Percentiles rank a stretch among this genome's conserved stretches.
These are phyloP conservation scores for Chalciporus pseudorubinellus DNA, from an alignment of 768 basidiomycete genomes.

Conservation along the genomic window DNA sequence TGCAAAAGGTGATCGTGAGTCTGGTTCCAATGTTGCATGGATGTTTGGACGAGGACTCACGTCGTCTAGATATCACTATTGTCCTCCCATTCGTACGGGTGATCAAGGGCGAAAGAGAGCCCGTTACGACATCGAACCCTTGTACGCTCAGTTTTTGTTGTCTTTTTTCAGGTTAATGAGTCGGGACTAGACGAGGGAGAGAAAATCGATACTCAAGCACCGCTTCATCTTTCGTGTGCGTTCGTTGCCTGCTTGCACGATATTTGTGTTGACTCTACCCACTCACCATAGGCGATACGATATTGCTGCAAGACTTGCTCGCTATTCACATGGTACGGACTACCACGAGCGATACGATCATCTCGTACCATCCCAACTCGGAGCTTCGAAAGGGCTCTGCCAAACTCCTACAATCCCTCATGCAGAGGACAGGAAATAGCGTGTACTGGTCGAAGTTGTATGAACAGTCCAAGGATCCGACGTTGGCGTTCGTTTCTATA, in stretches of 20 bases:
- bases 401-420: conserved; percentile 6
- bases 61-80: conserved; percentile 46
- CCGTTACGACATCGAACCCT: background rate
- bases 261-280: too few relatives aligned
- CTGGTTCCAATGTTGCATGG: conserved; percentile 30
- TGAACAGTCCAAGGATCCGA: conserved; percentile 38
- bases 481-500: conserved; percentile 45
- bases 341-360: conserved; percentile 3
- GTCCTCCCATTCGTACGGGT: conserved; percentile 46
- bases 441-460: conserved; percentile 10
- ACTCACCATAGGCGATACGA: background rate
- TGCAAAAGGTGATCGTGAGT: conserved; percentile 48
- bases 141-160: too few relatives aligned
- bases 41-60: background rate
- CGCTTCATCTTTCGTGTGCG: conserved; percentile 32
- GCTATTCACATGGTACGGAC: conserved; percentile 47
- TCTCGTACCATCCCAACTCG: conserved; percentile 11
- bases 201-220: conserved; percentile 11
- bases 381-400: background rate
- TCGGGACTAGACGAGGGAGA: background rate
- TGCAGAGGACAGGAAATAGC: conserved; percentile 3
- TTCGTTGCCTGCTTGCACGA: background rate
- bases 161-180: too few relatives aligned
- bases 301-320: conserved; percentile 39
- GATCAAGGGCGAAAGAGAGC: conserved; percentile 19